phyloP scores from a whole-genome alignment of 164 flowering plant species.

The Dillenia suffruticosa region DNA sequence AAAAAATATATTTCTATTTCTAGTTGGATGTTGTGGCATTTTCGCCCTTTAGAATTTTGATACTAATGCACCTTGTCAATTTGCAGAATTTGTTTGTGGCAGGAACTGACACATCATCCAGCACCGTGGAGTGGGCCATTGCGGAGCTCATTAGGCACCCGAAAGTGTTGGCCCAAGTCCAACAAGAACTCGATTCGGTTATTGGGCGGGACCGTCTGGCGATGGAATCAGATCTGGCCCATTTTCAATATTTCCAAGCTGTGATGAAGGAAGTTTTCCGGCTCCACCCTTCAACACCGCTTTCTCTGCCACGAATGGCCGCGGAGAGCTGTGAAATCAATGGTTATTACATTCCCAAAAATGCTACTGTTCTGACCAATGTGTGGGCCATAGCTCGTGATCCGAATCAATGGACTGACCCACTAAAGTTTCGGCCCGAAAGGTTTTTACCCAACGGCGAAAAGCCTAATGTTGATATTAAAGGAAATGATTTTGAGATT shows the following conservation, averaged over 20 bases:
- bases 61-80: too few relatives aligned
- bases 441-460: slow-evolving; percentile 13
- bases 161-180: slow-evolving; percentile 9
- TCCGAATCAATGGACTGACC: slow-evolving; percentile 26
- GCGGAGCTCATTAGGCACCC: slow-evolving; percentile 26
- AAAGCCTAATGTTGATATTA: slow-evolving; percentile 21
- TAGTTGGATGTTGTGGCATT: too few relatives aligned
- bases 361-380: slow-evolving; percentile 26
- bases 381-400: slow-evolving; percentile 31
- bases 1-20: too few relatives aligned
- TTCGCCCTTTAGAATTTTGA: too few relatives aligned
- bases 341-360: slow-evolving; percentile 31
- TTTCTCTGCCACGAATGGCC: slow-evolving; percentile 30
- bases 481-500: slow-evolving; percentile 34
- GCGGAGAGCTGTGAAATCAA: slow-evolving; percentile 14
- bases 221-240: slow-evolving; percentile 27
- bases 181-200: slow-evolving; percentile 23
- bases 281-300: slow-evolving; percentile 33
- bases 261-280: slow-evolving; percentile 31
- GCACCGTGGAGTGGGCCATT: slow-evolving; percentile 40
- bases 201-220: slow-evolving; percentile 23
- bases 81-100: slow-evolving; percentile 35
- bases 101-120: slow-evolving; percentile 36
- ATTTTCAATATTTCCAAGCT: slow-evolving; percentile 28
- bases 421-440: slow-evolving; percentile 28